These are phyloP conservation scores for Urostyla sp. DNA, from an alignment of 73 alveolate species.

Conservation along the genomic window DNA sequence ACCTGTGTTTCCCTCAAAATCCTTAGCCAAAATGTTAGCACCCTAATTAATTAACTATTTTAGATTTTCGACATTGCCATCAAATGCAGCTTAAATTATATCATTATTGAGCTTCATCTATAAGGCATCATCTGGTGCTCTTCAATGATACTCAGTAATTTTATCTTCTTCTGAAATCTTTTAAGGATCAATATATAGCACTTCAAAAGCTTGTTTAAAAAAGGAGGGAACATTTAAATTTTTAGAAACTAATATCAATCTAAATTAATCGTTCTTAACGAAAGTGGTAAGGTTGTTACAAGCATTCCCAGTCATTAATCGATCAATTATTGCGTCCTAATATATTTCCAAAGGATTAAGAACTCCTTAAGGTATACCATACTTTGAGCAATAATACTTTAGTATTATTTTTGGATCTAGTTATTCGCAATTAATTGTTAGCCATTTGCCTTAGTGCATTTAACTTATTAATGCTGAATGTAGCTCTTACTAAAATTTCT, in stretches of 20 bases:
- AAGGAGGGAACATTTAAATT: constrained; percentile 1
- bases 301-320: no score
- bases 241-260: constrained; percentile 23
- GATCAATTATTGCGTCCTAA: neutral
- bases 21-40: constrained; percentile 75
- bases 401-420: constrained; percentile 8
- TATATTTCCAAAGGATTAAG: constrained; percentile 23
- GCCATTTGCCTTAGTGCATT: constrained; percentile 22
- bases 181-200: neutral
- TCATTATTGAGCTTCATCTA: constrained; percentile 24
- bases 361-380: neutral
- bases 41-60: constrained; percentile 74
- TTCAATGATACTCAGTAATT: neutral
- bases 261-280: constrained; percentile 18
- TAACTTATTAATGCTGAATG: neutral
- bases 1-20: constrained; percentile 71
- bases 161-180: constrained; percentile 10
- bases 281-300: neutral
- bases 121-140: constrained; percentile 1
- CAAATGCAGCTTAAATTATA: constrained; percentile 75
- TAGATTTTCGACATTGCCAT: constrained; percentile 80
- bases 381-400: neutral
- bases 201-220: neutral
- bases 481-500: neutral
- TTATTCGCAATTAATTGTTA: neutral